phyloP scores from a whole-genome alignment of 495 filamentous ascomycete genomes.

The Wilcoxina mikolae region DNA sequence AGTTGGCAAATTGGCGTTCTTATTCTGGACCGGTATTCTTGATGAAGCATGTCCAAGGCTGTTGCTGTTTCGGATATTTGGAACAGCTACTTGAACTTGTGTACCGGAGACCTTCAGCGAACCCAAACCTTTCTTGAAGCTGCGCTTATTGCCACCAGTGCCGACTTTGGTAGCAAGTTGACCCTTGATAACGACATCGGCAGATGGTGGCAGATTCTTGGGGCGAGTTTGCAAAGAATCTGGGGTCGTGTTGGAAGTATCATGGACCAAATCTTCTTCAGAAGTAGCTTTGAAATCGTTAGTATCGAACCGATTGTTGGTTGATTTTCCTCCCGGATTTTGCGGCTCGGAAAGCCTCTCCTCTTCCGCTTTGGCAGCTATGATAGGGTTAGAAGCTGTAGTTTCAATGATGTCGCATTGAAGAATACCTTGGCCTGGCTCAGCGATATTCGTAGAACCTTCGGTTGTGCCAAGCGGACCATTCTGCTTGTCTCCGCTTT shows the following conservation, averaged over 20 bases:
- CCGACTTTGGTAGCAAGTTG: background rate
- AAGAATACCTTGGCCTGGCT: background rate
- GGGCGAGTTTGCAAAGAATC: background rate
- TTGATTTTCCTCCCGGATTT: background rate
- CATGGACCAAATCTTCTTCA: background rate
- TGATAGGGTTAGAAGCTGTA: background rate
- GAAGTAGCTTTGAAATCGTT: background rate
- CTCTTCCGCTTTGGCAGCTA: background rate
- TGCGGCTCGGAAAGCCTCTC: background rate
- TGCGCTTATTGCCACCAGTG: conserved; percentile 4
- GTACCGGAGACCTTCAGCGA: background rate
- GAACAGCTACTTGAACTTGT: background rate
- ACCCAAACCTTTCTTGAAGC: background rate
- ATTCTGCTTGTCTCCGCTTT: too few species aligned
- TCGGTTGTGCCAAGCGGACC: too few species aligned
- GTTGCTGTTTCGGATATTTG: background rate
- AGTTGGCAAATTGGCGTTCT: background rate
- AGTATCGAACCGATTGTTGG: background rate
- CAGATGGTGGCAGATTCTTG: background rate
- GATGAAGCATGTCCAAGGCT: conserved; percentile 1
- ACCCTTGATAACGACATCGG: background rate
- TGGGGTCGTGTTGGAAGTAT: background rate
- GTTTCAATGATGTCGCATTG: background rate
- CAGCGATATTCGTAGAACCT: background rate
- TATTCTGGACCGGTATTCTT: background rate